These are phyloP conservation scores for Amborella trichopoda DNA, from an alignment of 164 flowering plant species.

Conservation along the genomic window DNA sequence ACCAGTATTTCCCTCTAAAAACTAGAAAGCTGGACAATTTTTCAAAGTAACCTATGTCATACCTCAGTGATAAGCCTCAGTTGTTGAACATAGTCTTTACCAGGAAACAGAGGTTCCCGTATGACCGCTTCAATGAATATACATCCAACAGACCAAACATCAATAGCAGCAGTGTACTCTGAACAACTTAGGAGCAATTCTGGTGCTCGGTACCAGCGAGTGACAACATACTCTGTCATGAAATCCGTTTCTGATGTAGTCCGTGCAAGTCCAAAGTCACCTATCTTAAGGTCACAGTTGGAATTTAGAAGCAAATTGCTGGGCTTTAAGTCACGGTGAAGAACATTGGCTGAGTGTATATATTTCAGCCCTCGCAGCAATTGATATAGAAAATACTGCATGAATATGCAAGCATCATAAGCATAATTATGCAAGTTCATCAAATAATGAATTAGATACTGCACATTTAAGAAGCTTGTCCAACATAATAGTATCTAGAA, in stretches of 20 bases:
- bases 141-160: conserved; percentile 96
- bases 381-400: conserved; percentile 94
- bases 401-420: no score
- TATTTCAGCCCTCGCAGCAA: conserved; percentile 78
- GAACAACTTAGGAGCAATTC: conserved; percentile 93
- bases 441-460: no score
- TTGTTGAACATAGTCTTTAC: conserved; percentile 88
- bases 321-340: conserved; percentile 95
- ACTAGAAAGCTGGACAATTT: background rate
- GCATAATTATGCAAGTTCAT: no score
- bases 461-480: no score
- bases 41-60: conserved; percentile 4
- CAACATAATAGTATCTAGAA: no score
- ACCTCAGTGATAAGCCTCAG: conserved; percentile 85
- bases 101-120: conserved; percentile 72
- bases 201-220: conserved; percentile 97
- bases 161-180: conserved; percentile 93
- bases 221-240: conserved; percentile 98
- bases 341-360: conserved; percentile 84
- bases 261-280: conserved; percentile 95
- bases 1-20: background rate
- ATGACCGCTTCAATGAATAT: conserved; percentile 86
- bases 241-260: conserved; percentile 97
- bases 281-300: conserved; percentile 91
- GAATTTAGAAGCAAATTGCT: conserved; percentile 88